Evolutionary conservation across 345 rosid species (phyloP).

Genomic region (Camelina laxa): DNA sequence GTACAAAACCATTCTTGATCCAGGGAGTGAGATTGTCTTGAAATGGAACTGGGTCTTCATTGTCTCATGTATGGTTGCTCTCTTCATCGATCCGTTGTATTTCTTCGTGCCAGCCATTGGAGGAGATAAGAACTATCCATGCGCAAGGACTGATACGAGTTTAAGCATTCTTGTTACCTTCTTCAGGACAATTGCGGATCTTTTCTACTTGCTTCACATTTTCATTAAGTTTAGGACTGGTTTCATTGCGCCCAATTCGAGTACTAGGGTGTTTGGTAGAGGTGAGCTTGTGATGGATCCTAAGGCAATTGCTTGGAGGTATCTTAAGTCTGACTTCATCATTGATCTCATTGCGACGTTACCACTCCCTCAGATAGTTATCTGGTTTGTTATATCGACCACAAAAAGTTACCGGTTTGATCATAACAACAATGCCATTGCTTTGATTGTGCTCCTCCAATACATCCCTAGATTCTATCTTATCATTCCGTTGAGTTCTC

Average conservation of each 20-base stretch:
- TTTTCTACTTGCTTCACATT: constrained; percentile 82
- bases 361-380: constrained; percentile 91
- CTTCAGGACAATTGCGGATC: constrained; percentile 80
- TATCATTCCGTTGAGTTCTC: constrained; percentile 80
- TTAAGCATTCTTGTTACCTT: constrained; percentile 69
- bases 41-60: constrained; percentile 88
- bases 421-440: constrained; percentile 73
- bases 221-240: constrained; percentile 90
- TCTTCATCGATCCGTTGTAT: constrained; percentile 85
- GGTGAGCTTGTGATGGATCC: constrained; percentile 97
- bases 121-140: constrained; percentile 45
- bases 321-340: constrained; percentile 79
- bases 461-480: constrained; percentile 82
- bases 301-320: constrained; percentile 69
- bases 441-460: constrained; percentile 74
- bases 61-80: constrained; percentile 74
- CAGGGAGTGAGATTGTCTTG: constrained; percentile 80
- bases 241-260: constrained; percentile 72
- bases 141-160: constrained; percentile 68
- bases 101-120: constrained; percentile 76
- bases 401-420: constrained; percentile 55
- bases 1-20: constrained; percentile 80
- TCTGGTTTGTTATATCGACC: constrained; percentile 71
- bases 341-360: constrained; percentile 83
- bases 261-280: constrained; percentile 84